Percentiles rank a stretch among this genome's conserved stretches.
Evolutionary conservation across 331 rosid genomes (phyloP).

Genomic region (Telfairia occidentalis): DNA sequence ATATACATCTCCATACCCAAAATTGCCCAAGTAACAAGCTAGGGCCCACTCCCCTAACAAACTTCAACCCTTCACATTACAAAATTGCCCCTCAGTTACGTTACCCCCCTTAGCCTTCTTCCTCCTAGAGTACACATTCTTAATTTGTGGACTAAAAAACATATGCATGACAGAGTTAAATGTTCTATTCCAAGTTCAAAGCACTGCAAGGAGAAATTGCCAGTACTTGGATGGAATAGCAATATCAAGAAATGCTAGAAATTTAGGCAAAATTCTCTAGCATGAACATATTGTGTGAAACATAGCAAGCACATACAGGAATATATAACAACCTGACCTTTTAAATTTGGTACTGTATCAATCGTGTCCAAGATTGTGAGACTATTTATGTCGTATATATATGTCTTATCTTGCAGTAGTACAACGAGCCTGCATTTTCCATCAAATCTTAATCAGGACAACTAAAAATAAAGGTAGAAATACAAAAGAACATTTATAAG

Average conservation of each 20-base stretch:
- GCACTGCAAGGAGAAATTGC: not conserved
- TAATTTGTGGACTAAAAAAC: too few relatives aligned
- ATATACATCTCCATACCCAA: too few relatives aligned
- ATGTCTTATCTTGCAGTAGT: constrained; percentile 76
- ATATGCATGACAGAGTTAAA: not conserved
- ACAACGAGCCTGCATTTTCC: constrained; percentile 69
- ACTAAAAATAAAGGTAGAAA: constrained; percentile 14
- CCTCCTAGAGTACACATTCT: too few relatives aligned
- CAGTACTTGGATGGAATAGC: not conserved
- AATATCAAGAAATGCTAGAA: not conserved
- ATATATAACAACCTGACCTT: constrained; percentile 50
- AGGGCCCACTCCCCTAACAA: too few relatives aligned
- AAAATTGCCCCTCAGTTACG: too few relatives aligned
- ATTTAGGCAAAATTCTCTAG: not conserved
- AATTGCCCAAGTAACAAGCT: too few relatives aligned
- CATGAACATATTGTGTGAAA: not conserved
- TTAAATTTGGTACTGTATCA: constrained; percentile 62
- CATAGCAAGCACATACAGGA: not conserved
- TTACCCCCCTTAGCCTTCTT: too few relatives aligned
- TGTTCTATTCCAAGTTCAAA: not conserved
- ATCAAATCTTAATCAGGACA: constrained; percentile 5
- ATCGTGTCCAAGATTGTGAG: constrained; percentile 73
- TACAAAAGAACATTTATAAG: not conserved
- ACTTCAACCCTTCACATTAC: too few relatives aligned
- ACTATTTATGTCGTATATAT: constrained; percentile 63